Percentiles rank a stretch among this genome's conserved stretches.
These are phyloP conservation scores for Trichothecium roseum DNA, from an alignment of 2,329 filamentous ascomycete genomes.

Conservation along the genomic window DNA sequence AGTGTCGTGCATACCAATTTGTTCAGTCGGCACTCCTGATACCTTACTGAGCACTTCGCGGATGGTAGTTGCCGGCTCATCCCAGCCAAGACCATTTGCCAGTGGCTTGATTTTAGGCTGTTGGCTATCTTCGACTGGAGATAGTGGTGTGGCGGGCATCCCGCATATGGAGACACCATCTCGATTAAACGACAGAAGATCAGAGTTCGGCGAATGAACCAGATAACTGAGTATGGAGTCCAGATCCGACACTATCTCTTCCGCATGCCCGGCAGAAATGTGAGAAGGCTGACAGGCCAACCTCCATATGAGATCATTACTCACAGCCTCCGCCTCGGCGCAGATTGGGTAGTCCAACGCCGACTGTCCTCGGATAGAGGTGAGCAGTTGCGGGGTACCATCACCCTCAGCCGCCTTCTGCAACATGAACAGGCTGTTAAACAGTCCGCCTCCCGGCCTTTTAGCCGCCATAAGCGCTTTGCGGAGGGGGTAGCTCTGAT, in stretches of 20 bases:
- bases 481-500: conserved; percentile 69
- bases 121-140: conserved; percentile 1
- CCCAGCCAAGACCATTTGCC: conserved; percentile 17
- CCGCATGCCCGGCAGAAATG: conserved; percentile 32
- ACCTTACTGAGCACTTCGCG: conserved; percentile 41
- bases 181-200: conserved; percentile 43
- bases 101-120: background rate
- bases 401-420: conserved; percentile 25
- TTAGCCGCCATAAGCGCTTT: conserved; percentile 43
- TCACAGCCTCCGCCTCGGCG: conserved; percentile 62
- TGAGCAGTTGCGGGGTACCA: conserved; percentile 33
- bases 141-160: conserved; percentile 24
- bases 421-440: conserved; percentile 47
- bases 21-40: conserved; percentile 45
- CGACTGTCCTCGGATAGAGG: conserved; percentile 52
- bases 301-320: conserved; percentile 53
- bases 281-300: conserved; percentile 55
- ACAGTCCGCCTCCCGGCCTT: conserved; percentile 28
- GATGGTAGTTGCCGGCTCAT: conserved; percentile 24
- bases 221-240: conserved; percentile 50
- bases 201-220: conserved; percentile 31
- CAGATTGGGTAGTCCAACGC: conserved; percentile 75
- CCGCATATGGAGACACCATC: conserved; percentile 54
- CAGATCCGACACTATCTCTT: conserved; percentile 45
- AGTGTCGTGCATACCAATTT: conserved; percentile 51